A percentile compares a stretch with the other conserved stretches of the same genome.
These are phyloP conservation scores for Hanseniaspora valbyensis DNA, from an alignment of 805 yeast species.

Conservation along the genomic window DNA sequence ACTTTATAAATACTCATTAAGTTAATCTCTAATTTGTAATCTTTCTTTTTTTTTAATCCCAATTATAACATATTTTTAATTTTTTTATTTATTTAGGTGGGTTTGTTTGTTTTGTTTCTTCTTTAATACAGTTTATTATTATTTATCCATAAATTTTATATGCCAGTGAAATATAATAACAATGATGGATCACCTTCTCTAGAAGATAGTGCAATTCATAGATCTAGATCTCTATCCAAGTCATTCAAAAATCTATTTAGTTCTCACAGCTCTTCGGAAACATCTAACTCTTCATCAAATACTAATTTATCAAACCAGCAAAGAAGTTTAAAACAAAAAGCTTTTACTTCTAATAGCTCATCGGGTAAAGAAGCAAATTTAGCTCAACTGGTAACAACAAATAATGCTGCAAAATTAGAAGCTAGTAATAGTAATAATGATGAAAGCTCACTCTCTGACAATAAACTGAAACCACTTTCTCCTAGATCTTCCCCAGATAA, in stretches of 20 bases:
- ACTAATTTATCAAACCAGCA: neutral
- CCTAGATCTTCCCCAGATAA: neutral
- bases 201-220: constrained; percentile 14
- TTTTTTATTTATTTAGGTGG: too few species aligned
- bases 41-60: too few species aligned
- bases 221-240: constrained; percentile 24
- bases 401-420: neutral
- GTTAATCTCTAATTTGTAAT: too few species aligned
- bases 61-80: too few species aligned
- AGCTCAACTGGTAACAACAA: neutral
- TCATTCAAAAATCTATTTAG: constrained; percentile 25
- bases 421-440: too few species aligned
- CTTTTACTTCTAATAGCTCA: neutral
- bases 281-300: neutral
- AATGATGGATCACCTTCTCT: constrained; percentile 9
- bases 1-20: too few species aligned
- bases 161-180: neutral
- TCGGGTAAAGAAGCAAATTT: neutral
- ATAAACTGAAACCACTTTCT: neutral
- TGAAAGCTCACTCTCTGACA: too few species aligned
- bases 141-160: constrained; percentile 6
- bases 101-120: too few species aligned
- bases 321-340: neutral
- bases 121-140: too few species aligned
- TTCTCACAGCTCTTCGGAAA: neutral